phyloP scores from a whole-genome alignment of 225 moss, liverwort and hornwort genomes.

The Climacium dendroides region DNA sequence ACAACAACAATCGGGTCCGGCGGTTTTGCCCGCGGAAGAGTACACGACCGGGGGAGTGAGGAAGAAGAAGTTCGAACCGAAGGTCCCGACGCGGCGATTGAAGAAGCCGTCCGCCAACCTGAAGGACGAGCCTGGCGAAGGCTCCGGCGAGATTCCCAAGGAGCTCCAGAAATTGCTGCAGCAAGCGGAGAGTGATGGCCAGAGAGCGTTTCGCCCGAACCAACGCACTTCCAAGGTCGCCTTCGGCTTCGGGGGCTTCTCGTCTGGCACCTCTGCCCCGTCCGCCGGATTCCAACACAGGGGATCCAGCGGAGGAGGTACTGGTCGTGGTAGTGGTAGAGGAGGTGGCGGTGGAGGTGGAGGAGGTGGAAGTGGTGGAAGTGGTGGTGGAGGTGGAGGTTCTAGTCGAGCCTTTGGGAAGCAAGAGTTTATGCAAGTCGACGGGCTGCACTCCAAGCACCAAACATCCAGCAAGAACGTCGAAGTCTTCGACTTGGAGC shows the following conservation, averaged over 20 bases:
- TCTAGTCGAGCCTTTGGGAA: not conserved
- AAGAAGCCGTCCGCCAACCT: conserved; percentile 36
- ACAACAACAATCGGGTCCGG: not conserved
- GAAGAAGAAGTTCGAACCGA: conserved; percentile 85
- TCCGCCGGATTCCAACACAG: conserved; percentile 23
- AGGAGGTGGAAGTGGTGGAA: not conserved
- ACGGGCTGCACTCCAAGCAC: not conserved
- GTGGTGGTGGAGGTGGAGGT: not conserved
- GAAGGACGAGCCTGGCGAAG: conserved; percentile 29
- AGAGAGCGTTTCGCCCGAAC: conserved; percentile 18
- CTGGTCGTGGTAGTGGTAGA: not conserved
- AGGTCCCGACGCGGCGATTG: conserved; percentile 61
- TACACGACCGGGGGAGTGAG: conserved; percentile 78
- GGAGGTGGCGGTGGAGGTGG: not conserved
- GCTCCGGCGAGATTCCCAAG: conserved; percentile 40
- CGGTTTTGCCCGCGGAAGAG: conserved; percentile 14
- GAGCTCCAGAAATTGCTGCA: conserved; percentile 68
- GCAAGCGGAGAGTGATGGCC: conserved; percentile 64
- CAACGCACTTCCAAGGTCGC: conserved; percentile 63
- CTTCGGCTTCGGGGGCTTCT: conserved; percentile 68
- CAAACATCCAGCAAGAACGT: not conserved
- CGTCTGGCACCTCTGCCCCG: conserved; percentile 23
- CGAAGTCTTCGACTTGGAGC: conserved; percentile 37
- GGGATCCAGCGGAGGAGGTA: not conserved
- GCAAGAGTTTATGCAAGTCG: conserved; percentile 23